These are phyloP conservation scores for Balamuthia mandrillaris DNA, from an alignment of 208 protist genomes.

Conservation along the genomic window DNA sequence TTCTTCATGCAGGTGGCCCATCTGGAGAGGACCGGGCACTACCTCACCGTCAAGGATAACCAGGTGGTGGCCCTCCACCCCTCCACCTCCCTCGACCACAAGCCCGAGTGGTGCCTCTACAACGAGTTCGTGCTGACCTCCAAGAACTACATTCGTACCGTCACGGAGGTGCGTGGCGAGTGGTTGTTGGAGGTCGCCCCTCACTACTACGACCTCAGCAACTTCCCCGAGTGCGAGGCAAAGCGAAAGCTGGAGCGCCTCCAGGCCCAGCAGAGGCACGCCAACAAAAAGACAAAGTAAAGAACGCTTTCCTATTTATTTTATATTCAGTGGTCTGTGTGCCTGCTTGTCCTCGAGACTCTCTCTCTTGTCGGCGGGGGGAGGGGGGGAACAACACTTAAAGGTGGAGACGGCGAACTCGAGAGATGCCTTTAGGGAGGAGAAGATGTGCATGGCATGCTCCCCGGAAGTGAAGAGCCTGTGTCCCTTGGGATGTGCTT, in stretches of 20 bases:
- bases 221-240: slow-evolving; percentile 75
- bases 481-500: too few relatives aligned
- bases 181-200: slow-evolving; percentile 77
- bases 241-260: slow-evolving; percentile 59
- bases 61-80: slow-evolving; percentile 84
- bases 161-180: slow-evolving; percentile 89
- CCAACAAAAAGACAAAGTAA: too few relatives aligned
- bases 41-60: slow-evolving; percentile 94
- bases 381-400: too few relatives aligned
- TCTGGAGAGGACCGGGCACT: slow-evolving; percentile 88
- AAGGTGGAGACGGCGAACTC: too few relatives aligned
- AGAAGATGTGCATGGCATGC: too few relatives aligned
- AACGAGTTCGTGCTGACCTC: slow-evolving; percentile 94
- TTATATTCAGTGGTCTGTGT: too few relatives aligned
- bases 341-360: too few relatives aligned
- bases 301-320: too few relatives aligned
- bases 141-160: slow-evolving; percentile 92
- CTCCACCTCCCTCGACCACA: slow-evolving; percentile 79
- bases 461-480: too few relatives aligned
- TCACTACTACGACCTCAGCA: slow-evolving; percentile 79
- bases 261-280: background rate
- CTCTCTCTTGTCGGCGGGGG: too few relatives aligned
- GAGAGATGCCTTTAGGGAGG: too few relatives aligned
- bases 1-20: slow-evolving; percentile 95
- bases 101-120: slow-evolving; percentile 96